A percentile compares a stretch with the other conserved stretches of the same genome.
Evolutionary conservation across 495 filamentous ascomycete genomes (phyloP).

Genomic region (Neurospora sp.): DNA sequence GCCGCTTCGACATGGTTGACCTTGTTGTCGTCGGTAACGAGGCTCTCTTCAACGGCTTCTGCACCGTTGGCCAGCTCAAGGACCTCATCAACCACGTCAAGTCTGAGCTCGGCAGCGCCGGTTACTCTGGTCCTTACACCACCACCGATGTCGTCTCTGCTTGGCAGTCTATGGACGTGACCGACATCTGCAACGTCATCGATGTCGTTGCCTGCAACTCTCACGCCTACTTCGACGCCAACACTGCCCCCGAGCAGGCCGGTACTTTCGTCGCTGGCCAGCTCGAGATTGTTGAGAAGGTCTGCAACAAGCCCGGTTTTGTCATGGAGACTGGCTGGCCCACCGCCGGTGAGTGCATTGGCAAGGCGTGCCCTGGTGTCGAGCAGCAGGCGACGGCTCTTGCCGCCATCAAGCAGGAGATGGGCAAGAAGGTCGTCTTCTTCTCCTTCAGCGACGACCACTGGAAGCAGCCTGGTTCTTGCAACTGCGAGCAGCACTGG

Average conservation of each 20-base stretch:
- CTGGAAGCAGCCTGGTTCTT: conserved; percentile 68
- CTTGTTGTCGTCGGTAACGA: conserved; percentile 88
- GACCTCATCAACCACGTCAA: conserved; percentile 52
- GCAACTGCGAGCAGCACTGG: conserved; percentile 72
- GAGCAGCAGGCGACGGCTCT: conserved; percentile 64
- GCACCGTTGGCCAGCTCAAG: conserved; percentile 49
- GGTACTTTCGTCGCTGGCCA: conserved; percentile 63
- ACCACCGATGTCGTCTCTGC: conserved; percentile 78
- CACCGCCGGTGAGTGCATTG: conserved; percentile 55
- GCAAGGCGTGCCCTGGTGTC: conserved; percentile 55
- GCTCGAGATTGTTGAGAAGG: conserved; percentile 50
- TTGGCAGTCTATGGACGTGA: conserved; percentile 45
- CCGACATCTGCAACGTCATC: conserved; percentile 56
- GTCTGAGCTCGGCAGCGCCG: conserved; percentile 51
- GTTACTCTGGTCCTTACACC: conserved; percentile 68
- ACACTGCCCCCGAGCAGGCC: conserved; percentile 48
- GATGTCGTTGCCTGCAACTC: conserved; percentile 77
- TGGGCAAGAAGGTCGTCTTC: conserved; percentile 53
- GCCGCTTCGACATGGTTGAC: conserved; percentile 61
- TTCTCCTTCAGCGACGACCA: conserved; percentile 71
- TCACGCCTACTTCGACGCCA: conserved; percentile 87
- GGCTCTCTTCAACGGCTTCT: conserved; percentile 62
- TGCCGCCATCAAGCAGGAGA: conserved; percentile 43
- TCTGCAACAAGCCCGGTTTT: conserved; percentile 61
- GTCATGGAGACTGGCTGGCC: conserved; percentile 94